Percentiles rank a stretch among this genome's conserved stretches.
Conservation (phyloP, 2,329 filamentous ascomycete species). For the Rutstroemia sp. region DNA sequence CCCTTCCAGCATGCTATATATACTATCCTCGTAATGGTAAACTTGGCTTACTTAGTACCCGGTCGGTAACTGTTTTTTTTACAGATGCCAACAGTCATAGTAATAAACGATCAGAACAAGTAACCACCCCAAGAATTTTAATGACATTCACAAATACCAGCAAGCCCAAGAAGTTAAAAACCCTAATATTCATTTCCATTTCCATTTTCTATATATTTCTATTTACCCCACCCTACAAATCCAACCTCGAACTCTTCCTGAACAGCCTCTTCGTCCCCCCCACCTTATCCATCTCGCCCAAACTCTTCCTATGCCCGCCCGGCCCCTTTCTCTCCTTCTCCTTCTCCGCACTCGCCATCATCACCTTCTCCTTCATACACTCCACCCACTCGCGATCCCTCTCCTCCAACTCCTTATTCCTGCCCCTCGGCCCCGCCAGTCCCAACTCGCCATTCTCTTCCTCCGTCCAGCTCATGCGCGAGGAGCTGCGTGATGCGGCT, state of each 20-base stretch:
- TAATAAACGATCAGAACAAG: too few species aligned
- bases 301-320: constrained; percentile 29
- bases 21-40: too few species aligned
- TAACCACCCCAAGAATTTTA: too few species aligned
- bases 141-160: too few species aligned
- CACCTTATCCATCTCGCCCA: constrained; percentile 65
- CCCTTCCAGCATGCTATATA: too few species aligned
- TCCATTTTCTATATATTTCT: too few species aligned
- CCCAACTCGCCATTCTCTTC: constrained; percentile 48
- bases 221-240: background rate
- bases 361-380: constrained; percentile 73
- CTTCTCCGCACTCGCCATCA: constrained; percentile 53
- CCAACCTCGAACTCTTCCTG: constrained; percentile 13
- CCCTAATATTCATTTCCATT: too few species aligned
- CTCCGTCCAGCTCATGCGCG: constrained; percentile 49
- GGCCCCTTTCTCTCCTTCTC: constrained; percentile 39
- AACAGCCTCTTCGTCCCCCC: constrained; percentile 69
- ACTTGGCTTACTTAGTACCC: too few species aligned
- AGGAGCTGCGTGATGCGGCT: constrained; percentile 25
- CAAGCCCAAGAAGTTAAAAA: too few species aligned
- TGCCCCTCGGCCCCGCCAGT: constrained; percentile 62
- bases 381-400: constrained; percentile 77
- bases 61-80: too few species aligned
- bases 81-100: too few species aligned
- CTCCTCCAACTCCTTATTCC: constrained; percentile 58